These are phyloP conservation scores for Verticillium nubilum DNA, from an alignment of 2,329 filamentous ascomycete species.

Conservation along the genomic window DNA sequence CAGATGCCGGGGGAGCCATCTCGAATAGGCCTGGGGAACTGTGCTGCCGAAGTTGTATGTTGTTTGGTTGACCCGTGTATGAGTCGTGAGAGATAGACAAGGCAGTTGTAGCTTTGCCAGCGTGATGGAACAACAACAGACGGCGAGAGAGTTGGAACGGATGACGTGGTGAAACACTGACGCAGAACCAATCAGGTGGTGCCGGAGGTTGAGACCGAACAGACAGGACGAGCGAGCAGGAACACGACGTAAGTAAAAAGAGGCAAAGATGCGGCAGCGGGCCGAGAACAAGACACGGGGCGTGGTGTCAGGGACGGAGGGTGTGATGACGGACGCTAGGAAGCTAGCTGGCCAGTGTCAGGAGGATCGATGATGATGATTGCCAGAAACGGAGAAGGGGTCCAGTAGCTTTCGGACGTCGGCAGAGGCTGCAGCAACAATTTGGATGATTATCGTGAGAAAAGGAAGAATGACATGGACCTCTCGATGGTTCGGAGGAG, in stretches of 20 bases:
- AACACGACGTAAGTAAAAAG: background rate
- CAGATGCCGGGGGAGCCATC: constrained; percentile 8
- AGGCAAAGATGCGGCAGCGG: background rate
- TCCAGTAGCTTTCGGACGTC: background rate
- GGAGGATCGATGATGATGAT: background rate
- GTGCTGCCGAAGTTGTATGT: background rate
- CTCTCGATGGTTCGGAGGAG: background rate
- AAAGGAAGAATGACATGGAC: background rate
- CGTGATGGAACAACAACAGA: background rate
- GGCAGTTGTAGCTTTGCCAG: background rate
- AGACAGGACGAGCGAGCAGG: background rate
- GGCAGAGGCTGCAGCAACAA: background rate
- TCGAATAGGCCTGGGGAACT: background rate
- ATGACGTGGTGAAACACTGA: background rate
- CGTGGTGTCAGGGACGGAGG: background rate
- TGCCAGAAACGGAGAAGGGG: background rate
- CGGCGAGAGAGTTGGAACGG: background rate
- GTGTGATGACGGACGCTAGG: background rate
- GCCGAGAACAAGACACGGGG: background rate
- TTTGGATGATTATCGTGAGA: background rate
- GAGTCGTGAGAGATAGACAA: background rate
- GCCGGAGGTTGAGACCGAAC: background rate
- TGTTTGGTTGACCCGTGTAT: background rate
- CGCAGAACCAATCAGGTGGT: background rate
- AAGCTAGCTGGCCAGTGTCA: background rate